Conservation (phyloP, 1,284 basidiomycete species). For the Takashimella koratensis region DNA sequence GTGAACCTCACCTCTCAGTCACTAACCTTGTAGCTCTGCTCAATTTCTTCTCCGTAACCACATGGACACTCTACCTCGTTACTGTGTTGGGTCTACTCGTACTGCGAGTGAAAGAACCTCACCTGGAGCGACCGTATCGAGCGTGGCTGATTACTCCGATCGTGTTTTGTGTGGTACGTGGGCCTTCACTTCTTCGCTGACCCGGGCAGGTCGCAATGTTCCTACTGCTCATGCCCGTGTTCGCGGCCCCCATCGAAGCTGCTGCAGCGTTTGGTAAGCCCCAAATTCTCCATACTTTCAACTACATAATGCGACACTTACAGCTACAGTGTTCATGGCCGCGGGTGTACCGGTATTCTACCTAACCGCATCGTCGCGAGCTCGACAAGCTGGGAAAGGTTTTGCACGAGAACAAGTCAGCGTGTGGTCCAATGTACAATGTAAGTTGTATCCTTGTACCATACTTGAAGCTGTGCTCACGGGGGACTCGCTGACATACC, state of each 20-base stretch:
- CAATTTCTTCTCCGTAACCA: constrained; percentile 59
- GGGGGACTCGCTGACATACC: too few species aligned
- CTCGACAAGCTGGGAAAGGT: constrained; percentile 6
- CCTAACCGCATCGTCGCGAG: constrained; percentile 55
- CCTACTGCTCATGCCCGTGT: constrained; percentile 88
- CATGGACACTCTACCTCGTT: constrained; percentile 87
- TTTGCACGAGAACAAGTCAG: constrained; percentile 12
- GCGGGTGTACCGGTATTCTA: constrained; percentile 80
- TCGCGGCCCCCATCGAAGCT: constrained; percentile 87
- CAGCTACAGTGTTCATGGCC: constrained; percentile 46
- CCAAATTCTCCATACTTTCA: not conserved
- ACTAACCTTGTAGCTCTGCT: constrained; percentile 54
- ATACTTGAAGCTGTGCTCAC: not conserved
- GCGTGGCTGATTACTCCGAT: constrained; percentile 89
- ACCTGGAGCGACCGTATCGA: constrained; percentile 82
- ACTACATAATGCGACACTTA: not conserved
- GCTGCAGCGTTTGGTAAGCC: constrained; percentile 73
- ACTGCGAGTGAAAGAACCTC: constrained; percentile 84
- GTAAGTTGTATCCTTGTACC: constrained; percentile 12
- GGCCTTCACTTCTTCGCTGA: constrained; percentile 21
- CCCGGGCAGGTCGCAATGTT: constrained; percentile 72
- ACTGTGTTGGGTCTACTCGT: constrained; percentile 87
- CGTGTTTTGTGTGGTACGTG: constrained; percentile 76
- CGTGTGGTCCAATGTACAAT: constrained; percentile 15
- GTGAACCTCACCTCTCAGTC: constrained; percentile 1